Conservation (phyloP, 805 yeast genomes). For the Jamesozyma spencerorum region DNA sequence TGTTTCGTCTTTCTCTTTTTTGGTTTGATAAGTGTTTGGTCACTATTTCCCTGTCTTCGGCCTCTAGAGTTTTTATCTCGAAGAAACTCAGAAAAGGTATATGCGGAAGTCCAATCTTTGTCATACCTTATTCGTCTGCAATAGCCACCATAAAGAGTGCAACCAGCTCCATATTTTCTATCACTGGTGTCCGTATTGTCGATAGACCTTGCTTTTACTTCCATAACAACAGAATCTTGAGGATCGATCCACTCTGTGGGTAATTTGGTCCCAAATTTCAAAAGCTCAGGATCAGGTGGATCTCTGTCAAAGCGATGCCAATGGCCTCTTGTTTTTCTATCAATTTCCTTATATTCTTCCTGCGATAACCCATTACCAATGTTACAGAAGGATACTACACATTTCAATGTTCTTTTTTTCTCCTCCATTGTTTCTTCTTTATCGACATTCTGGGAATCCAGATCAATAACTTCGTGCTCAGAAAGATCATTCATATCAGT, state of each 20-base stretch:
- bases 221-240: constrained; percentile 63
- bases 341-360: constrained; percentile 52
- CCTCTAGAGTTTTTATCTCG: constrained; percentile 1
- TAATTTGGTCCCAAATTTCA: constrained; percentile 48
- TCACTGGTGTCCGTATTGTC: constrained; percentile 37
- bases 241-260: constrained; percentile 82
- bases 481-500: constrained; percentile 5
- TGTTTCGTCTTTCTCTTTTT: constrained; percentile 25
- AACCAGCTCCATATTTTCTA: constrained; percentile 48
- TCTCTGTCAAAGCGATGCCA: constrained; percentile 43
- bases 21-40: constrained; percentile 23
- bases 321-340: constrained; percentile 44
- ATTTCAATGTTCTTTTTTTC: constrained; percentile 8
- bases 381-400: constrained; percentile 59
- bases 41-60: constrained; percentile 9
- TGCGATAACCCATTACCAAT: constrained; percentile 78
- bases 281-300: constrained; percentile 34
- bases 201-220: constrained; percentile 72
- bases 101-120: constrained; percentile 47
- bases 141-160: constrained; percentile 70
- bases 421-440: constrained; percentile 2
- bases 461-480: constrained; percentile 2
- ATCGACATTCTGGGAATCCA: constrained; percentile 2
- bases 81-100: constrained; percentile 44
- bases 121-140: constrained; percentile 61